Conservation (phyloP, 805 yeast genomes). For the Spathaspora girioi region DNA sequence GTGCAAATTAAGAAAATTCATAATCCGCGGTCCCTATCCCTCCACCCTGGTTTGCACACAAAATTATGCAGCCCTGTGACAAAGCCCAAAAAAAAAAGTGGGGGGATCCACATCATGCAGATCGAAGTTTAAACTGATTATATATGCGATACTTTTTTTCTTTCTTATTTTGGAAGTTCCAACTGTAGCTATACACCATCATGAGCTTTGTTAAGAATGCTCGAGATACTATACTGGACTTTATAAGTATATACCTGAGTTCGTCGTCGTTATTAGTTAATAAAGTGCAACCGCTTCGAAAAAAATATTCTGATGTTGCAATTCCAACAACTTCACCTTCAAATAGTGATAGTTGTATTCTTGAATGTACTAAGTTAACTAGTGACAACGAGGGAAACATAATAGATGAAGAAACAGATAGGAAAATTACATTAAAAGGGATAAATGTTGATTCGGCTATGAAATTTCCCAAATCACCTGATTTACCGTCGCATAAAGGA, state of each 20-base stretch:
- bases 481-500: constrained; percentile 39
- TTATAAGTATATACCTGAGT: constrained; percentile 26
- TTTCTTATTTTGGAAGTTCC: background rate
- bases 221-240: constrained; percentile 28
- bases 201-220: constrained; percentile 22
- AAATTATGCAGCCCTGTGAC: background rate
- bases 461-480: constrained; percentile 65
- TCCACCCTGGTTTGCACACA: too few relatives aligned
- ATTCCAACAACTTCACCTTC: constrained; percentile 7
- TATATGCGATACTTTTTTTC: too few relatives aligned
- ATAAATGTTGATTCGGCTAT: constrained; percentile 75
- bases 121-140: too few relatives aligned
- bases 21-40: too few relatives aligned
- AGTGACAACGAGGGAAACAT: constrained; percentile 50
- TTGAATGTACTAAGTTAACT: constrained; percentile 19
- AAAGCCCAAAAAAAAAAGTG: background rate
- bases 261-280: constrained; percentile 11
- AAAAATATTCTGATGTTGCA: constrained; percentile 16
- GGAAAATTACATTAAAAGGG: constrained; percentile 68
- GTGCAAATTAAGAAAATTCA: too few relatives aligned
- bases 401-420: constrained; percentile 46
- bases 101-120: background rate
- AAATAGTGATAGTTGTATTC: constrained; percentile 6
- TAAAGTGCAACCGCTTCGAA: constrained; percentile 17
- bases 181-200: too few relatives aligned